Percentiles rank a stretch among this genome's conserved stretches.
Evolutionary conservation across 2,329 filamentous ascomycete species (phyloP).

Genomic region (Fusarium sp.): DNA sequence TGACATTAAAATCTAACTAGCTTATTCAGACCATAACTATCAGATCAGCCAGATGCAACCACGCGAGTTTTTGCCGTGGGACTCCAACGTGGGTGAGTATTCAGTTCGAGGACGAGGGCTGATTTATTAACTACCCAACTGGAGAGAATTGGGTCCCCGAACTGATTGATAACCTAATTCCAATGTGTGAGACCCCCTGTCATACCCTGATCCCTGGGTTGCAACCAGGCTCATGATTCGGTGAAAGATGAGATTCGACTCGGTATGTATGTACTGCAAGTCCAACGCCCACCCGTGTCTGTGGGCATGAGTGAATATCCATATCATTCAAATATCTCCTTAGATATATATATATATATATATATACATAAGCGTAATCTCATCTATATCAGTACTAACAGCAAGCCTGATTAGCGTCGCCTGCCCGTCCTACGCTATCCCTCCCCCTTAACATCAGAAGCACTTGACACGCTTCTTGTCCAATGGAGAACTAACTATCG

Average conservation of each 20-base stretch:
- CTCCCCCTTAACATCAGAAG: background rate
- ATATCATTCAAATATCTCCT: background rate
- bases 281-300: background rate
- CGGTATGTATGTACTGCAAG: background rate
- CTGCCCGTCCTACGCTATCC: background rate
- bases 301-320: background rate
- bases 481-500: background rate
- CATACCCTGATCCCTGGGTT: conserved; percentile 4
- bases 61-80: background rate
- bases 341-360: background rate
- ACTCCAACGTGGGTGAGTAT: background rate
- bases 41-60: background rate
- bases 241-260: background rate
- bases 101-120: background rate
- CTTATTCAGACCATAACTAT: background rate
- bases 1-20: background rate
- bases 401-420: background rate
- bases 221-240: background rate
- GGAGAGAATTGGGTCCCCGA: conserved; percentile 11
- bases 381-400: background rate
- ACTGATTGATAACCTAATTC: conserved; percentile 43
- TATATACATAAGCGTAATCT: background rate
- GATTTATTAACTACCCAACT: conserved; percentile 20
- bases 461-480: background rate
- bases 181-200: conserved; percentile 10